These are phyloP conservation scores for Colletotrichum truncatum DNA, from an alignment of 2,329 filamentous ascomycete genomes.

Conservation along the genomic window DNA sequence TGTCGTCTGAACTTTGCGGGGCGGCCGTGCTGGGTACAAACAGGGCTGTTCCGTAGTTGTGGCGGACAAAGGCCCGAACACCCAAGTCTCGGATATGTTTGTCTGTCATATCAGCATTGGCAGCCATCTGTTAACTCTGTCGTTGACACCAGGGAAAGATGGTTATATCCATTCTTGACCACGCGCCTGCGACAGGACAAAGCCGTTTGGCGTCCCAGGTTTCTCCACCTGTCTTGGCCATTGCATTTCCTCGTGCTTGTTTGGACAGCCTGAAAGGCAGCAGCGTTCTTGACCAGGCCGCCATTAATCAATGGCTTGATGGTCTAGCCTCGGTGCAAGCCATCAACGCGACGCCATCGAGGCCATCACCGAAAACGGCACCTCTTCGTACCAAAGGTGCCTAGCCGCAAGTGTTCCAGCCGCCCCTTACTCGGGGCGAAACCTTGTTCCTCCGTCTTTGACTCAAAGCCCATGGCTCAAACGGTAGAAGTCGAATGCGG, in stretches of 20 bases:
- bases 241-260: not conserved
- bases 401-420: too few relatives aligned
- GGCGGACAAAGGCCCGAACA: constrained; percentile 3
- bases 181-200: not conserved
- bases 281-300: too few relatives aligned
- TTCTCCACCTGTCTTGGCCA: not conserved
- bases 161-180: not conserved
- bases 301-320: too few relatives aligned
- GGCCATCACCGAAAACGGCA: not conserved
- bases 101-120: not conserved
- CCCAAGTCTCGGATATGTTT: not conserved
- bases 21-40: not conserved
- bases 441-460: not conserved
- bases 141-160: not conserved
- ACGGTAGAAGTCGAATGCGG: not conserved
- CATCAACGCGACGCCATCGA: not conserved
- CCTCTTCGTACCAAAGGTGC: too few relatives aligned
- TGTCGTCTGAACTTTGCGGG: constrained; percentile 14
- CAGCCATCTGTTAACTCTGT: not conserved
- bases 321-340: too few relatives aligned
- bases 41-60: not conserved
- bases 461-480: not conserved
- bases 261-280: too few relatives aligned
- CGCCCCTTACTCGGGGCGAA: too few relatives aligned
- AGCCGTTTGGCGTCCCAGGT: not conserved